Conservation (phyloP, 805 yeast species). For the Tetrapisispora arboricola region DNA sequence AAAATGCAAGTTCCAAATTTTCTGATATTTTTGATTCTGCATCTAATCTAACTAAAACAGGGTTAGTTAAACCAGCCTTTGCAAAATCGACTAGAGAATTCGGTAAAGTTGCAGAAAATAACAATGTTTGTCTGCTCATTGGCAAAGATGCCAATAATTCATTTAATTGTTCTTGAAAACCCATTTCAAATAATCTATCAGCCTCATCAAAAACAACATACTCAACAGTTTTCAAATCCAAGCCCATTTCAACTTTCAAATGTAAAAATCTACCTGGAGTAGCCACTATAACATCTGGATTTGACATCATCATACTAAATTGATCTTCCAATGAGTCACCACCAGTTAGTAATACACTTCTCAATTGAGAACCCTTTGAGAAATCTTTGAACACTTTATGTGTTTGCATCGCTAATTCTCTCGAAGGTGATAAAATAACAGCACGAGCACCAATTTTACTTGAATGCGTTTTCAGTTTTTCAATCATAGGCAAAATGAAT, state of each 20-base stretch:
- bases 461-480: constrained; percentile 69
- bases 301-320: constrained; percentile 81
- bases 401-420: constrained; percentile 95
- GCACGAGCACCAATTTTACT: constrained; percentile 88
- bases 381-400: constrained; percentile 82
- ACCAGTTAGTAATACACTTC: constrained; percentile 79
- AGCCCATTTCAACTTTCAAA: constrained; percentile 87
- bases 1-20: constrained; percentile 79
- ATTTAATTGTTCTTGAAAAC: constrained; percentile 86
- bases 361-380: constrained; percentile 69
- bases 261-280: constrained; percentile 97
- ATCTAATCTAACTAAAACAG: constrained; percentile 85
- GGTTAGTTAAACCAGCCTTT: constrained; percentile 88
- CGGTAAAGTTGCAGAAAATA: constrained; percentile 94
- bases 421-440: constrained; percentile 80
- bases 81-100: constrained; percentile 90
- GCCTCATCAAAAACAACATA: constrained; percentile 96
- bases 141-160: constrained; percentile 83
- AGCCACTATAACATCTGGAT: constrained; percentile 91
- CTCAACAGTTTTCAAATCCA: constrained; percentile 74
- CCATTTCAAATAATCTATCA: constrained; percentile 92
- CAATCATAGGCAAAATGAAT: constrained; percentile 81
- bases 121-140: constrained; percentile 68
- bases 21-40: constrained; percentile 88
- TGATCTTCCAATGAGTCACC: constrained; percentile 99